Base-by-base conservation (phyloP, 371 early-diverging fungal species). In the Mortierella sp. region DNA sequence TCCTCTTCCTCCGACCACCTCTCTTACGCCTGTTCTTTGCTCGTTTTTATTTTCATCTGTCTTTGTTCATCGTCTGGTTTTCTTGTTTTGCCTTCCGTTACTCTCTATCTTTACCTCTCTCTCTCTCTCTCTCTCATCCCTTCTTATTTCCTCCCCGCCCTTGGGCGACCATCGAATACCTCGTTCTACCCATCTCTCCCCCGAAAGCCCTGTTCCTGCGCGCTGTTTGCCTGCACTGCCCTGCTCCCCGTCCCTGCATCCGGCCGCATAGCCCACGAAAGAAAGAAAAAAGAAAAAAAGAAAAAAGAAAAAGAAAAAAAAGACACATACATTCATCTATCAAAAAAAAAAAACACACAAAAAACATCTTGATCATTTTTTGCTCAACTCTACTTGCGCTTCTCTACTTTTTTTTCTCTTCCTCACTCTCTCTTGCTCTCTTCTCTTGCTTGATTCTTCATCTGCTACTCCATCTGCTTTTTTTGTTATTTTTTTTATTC, bases 401-500 rank as follows among this genome's bases (percentile, higher is more conserved):
- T n/a, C n/a, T n/a, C n/a, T n/a, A n/a, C n/a, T n/a, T n/a, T n/a
- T n/a, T n/a, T n/a, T n/a, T n/a, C n/a, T n/a, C n/a, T n/a, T 16
- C 50, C 16, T 50, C 14, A 4, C 4, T 50, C n/a, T 16, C 50
- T 50, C 21, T 50, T 50, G 14, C n/a, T 63, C 43, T 60, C 60
- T 50, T 79, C 74, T 51, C 71, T 70, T 5, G 3, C 5, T 9
- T 37, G 37, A 37, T 37, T 37, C 37, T 37, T 37, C 37, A 37
- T 37, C 37, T 37, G 37, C 9, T 37, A 5, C 9, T 37, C 37
- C 37, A 37, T 37, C 37, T 2, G 50, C 70, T 29, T 47, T 58
- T 3, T 69, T 64, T 51, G 60, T 64, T 37, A 68, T 68, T 29
- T 71, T 68, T 7, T 64, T 66, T 66, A 59, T 60, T 1, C 73